Base-by-base conservation (phyloP, 768 basidiomycete species). In the Lepiota venenata region DNA sequence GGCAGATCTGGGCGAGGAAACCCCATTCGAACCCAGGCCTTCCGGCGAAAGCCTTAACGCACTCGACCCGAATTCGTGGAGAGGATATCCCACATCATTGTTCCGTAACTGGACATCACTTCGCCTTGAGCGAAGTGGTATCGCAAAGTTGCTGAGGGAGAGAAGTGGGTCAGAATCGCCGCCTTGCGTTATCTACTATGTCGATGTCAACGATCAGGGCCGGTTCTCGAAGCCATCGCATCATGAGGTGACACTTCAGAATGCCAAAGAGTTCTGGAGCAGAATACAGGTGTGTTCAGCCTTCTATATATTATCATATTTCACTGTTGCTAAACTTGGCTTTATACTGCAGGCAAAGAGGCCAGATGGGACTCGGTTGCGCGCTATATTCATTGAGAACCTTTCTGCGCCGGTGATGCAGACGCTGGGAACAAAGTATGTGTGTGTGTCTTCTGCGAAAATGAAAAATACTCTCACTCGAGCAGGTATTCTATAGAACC, bases 371-470 rank as follows among this genome's bases (percentile, higher is more conserved):
- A 56, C 58, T 10, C 70, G 80, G n/a, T 68, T 81, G 14, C 72
- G 80, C 8, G 73, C 74, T 1, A 41, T 83, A 10, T 84, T 84
- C 55, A 69, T 84, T 1, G 73, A 81, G 42, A 74, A 78, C 57
- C 60, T 83, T 61, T 72, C 74, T 1, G 74, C 75, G 2, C 69
- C 74, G 3, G 75, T 80, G 21, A 57, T 83, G 38, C 77, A 81
- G 61, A 83, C 83, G 77, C 66, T 84, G 4, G 82, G 82, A 18
- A 69, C 75, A 15, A 79, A 61, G 82, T 81, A 58, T 15, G 67
- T 14, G 2, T 1, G 5, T 55, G 32, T 25, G 52, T 47, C 32
- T 21, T 35, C 18, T 15, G 11, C n/a, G 14, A 18, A 35, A 35
- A 47, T 18, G n/a, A 25, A 35, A n/a, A 35, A 11, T 9, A 51